Evolutionary conservation across 2,329 filamentous ascomycete species (phyloP), one percentile per base, ranked within the genome.

Genomic region (Fusarium armeniacum): DNA sequence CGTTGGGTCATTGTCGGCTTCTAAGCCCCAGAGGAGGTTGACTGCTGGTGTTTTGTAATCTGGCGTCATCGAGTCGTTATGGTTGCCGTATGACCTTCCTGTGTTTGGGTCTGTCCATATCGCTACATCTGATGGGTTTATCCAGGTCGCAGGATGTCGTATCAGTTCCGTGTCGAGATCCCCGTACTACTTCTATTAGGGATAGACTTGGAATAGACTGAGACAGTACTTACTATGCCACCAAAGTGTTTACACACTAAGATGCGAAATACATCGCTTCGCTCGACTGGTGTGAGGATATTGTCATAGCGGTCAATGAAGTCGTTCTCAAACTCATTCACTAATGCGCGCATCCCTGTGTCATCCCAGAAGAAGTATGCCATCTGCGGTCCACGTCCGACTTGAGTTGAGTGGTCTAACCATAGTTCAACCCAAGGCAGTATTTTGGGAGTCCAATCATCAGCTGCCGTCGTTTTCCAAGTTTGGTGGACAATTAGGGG

Each of bases 341-440:
- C 18, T 1, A 57, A 32, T 6, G 35, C 28, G 18, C 54, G 54
- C 54, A 57, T 57, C 1, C 54, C 54, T 16, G 18, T 6, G 26
- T 57, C 54, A 33, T 57, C 54, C 54, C 54, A 57, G 13, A 57
- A 57, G 3, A 57, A n/a, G 45, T 52, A 57, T 16, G 35, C 45
- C 54, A 57, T 57, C 10, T 26, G 13, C 16, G 54, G 45, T 26
- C 45, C 54, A 16, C 20, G 22, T 12, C 18, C 35, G 8, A 18
- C 8, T 2, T 41, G 26, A 2, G 15, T 57, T 6, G 54, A 52
- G 26, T 10, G 16, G 20, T 40, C 26, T 3, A 57, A 20, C 54
- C 54, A 57, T 3, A 22, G 4, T 18, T 57, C 54, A 52, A 57
- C 45, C 45, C 45, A 52, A 52, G 54, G 54, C 3, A 52, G 10